Base-by-base conservation (phyloP, 2,329 filamentous ascomycete genomes). In the Lasiodiplodia citricola region DNA sequence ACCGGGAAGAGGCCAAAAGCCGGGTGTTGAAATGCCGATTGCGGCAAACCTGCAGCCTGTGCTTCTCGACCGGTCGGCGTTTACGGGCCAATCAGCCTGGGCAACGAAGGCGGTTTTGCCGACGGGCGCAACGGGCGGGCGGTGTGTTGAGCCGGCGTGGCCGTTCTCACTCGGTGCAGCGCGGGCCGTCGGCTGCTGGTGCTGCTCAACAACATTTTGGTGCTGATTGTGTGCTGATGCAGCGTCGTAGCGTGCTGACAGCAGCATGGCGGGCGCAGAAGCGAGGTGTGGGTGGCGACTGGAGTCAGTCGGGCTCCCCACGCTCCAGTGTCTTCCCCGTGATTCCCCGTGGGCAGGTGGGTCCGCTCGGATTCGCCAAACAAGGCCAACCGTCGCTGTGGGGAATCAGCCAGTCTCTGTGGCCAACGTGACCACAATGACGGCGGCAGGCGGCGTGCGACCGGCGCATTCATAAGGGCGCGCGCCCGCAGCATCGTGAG, bases 11-110 rank as follows among this genome's bases (percentile, higher is more conserved):
- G 38, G 23, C 37, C 58, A 62, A 51, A 62, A 13, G 41, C 58
- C 57, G 57, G 38, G 23, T 23, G 21, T 1, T 62, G n/a, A n/a
- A 21, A 60, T 41, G 56, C 56, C 57, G 57, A 60, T 60, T 60
- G 57, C 58, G 57, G 57, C 57, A 62, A 62, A 35, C 41, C 7
- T 28, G 25, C 57, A 62, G 58, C 58, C 58, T 51, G 58, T 62
- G 58, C 58, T 31, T 62, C 58, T 18, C 28, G 58, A 35, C 25
- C 58, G 23, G 41, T 23, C 58, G 58, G 58, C 25, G 25, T 31
- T 7, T 16, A 18, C n/a, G 23, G 23, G 47, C 60, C 60, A 64
- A 64, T 64, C 38, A 31, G 41, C 4, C 13, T 8, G 56, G 14
- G 37, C 23, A 18, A 44, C 58, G n/a, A 25, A 8, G 41, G 41